These are phyloP conservation scores for Aegle marmelos DNA, from an alignment of 345 rosid species.

Conservation along the genomic window DNA sequence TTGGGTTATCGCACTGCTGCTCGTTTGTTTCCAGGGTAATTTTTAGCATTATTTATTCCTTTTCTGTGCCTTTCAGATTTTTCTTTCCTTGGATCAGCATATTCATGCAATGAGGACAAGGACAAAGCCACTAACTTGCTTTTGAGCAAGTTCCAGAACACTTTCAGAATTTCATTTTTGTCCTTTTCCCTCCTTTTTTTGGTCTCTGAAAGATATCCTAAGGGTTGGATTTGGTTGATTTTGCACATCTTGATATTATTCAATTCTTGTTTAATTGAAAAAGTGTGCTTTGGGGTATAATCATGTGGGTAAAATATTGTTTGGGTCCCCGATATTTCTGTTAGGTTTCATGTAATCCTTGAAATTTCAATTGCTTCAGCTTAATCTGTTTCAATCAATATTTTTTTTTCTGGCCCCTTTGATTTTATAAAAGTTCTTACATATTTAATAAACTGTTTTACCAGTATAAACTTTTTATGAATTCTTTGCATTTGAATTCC, in stretches of 20 bases:
- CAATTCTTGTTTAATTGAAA: conserved; percentile 2
- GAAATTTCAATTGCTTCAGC: not conserved
- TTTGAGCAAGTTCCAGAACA: not conserved
- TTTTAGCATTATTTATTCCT: not conserved
- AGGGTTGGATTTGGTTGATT: not conserved
- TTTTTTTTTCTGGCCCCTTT: not conserved
- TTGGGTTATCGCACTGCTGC: conserved; percentile 93
- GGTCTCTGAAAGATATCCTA: not conserved
- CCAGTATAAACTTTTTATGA: not conserved
- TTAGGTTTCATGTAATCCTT: not conserved
- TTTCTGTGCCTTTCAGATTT: not conserved
- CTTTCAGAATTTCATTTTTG: not conserved
- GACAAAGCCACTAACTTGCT: not conserved
- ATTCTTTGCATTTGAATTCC: not conserved
- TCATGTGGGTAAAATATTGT: not conserved
- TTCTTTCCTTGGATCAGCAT: not conserved
- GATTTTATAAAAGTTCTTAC: not conserved
- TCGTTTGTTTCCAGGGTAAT: conserved; percentile 94
- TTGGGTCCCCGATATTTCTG: not conserved
- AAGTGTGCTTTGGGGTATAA: not conserved
- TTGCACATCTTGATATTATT: not conserved
- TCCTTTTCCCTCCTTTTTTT: too few relatives aligned
- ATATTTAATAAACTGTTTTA: not conserved
- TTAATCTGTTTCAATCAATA: not conserved
- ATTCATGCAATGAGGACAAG: not conserved